Evolutionary conservation across 352 stramenopile genomes (phyloP).

Genomic region (Chrysophaeum taylorii): DNA sequence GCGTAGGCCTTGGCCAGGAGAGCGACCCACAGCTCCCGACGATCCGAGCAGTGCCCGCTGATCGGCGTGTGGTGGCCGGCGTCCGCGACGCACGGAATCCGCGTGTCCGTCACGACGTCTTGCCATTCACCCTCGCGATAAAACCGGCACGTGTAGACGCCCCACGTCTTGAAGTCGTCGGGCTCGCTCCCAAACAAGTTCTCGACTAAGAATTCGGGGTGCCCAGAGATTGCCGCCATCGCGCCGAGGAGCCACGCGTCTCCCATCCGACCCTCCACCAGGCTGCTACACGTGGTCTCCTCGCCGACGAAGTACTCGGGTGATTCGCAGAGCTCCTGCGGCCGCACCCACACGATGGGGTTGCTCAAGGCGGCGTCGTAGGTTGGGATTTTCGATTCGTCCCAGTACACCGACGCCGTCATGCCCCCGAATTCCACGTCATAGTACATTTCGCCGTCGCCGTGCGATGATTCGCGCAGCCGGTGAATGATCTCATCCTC

Average conservation of each 20-base stretch:
- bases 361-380: background rate
- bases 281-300: constrained; percentile 39
- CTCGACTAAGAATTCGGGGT: constrained; percentile 69
- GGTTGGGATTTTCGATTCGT: background rate
- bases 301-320: constrained; percentile 67
- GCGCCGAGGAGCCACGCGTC: constrained; percentile 70
- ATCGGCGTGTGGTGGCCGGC: constrained; percentile 42
- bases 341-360: constrained; percentile 35
- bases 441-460: background rate
- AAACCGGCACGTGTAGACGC: constrained; percentile 76
- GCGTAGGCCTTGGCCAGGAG: constrained; percentile 75
- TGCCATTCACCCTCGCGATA: constrained; percentile 77
- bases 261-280: constrained; percentile 40
- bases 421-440: constrained; percentile 8
- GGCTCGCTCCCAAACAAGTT: constrained; percentile 54
- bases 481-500: constrained; percentile 8
- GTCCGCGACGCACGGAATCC: constrained; percentile 44
- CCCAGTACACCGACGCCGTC: background rate
- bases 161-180: constrained; percentile 60
- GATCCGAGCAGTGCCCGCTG: constrained; percentile 57
- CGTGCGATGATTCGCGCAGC: background rate
- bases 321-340: constrained; percentile 56
- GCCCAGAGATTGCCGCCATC: constrained; percentile 59
- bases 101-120: constrained; percentile 69
- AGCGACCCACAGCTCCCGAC: constrained; percentile 69